Evolutionary conservation across 176 grass and related monocot genomes (phyloP), one percentile per base, ranked within the genome.

Genomic region (Poa pratensis): DNA sequence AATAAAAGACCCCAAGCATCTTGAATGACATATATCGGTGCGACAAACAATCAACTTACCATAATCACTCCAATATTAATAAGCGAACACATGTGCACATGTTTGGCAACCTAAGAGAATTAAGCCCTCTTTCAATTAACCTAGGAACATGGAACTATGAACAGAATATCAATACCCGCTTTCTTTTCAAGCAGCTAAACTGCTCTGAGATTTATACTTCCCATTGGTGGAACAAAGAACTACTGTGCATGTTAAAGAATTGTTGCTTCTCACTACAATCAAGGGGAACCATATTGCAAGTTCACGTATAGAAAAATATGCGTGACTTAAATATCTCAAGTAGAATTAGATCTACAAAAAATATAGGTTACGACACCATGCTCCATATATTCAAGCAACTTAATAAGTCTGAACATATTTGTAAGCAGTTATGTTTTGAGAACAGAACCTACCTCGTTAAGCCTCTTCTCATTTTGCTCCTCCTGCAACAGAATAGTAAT

Each of bases 381-480:
- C 35, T 34, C 24, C 34, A 22, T 53, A 40, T 52, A 17, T 76
- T 18, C 73, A 62, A 75, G 9, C 16, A 80, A 67, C 46, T 72
- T 82, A 22, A 24, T 10, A 75, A 81, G 13, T 58, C 53, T 63
- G 77, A 78, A 78, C 24, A 83, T 79, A 18, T 5, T 14, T 11
- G 30, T 6, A 66, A 59, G 75, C 49, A 83, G 52, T 79, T 27
- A 54, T 23, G 17, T 18, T 58, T 27, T 78, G 49, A 10, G 32
- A 75, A 42, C 2, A 5, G 57, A 76, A 60, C 52, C 58, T 92
- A 99, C 97, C 97, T 96, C 88, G 27, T 94, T 94, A 72, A 92
- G 76, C 71, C 93, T 89, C 84, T 79, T 86, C 37, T 94, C 79
- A 14, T 89, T 66, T 79, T 85, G 81, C 65, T 91, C 86, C 83